These are phyloP conservation scores for Kuraishia borneana DNA, from an alignment of 805 yeast genomes.

Conservation along the genomic window DNA sequence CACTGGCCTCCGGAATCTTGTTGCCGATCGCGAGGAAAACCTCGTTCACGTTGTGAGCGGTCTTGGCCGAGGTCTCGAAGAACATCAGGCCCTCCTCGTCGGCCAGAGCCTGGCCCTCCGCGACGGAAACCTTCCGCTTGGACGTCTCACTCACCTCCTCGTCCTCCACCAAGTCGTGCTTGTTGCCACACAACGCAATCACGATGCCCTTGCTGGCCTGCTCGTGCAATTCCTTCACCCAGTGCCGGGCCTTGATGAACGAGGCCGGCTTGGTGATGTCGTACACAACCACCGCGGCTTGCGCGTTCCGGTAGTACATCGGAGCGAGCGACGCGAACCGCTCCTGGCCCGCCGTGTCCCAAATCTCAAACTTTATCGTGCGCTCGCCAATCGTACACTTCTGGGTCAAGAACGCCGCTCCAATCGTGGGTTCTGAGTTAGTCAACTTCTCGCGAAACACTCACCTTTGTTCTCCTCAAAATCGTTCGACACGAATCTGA, in stretches of 20 bases:
- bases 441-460: conserved; percentile 8
- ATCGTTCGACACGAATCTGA: conserved; percentile 88
- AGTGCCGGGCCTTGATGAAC: conserved; percentile 91
- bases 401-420: conserved; percentile 95
- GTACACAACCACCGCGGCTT: conserved; percentile 91
- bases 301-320: conserved; percentile 95
- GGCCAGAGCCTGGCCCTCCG: conserved; percentile 82
- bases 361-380: conserved; percentile 84
- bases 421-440: conserved; percentile 77
- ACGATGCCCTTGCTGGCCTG: conserved; percentile 89
- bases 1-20: conserved; percentile 49
- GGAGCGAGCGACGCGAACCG: conserved; percentile 94
- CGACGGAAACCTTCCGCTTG: conserved; percentile 65
- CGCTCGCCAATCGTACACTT: conserved; percentile 79
- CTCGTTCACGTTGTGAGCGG: conserved; percentile 80
- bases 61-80: conserved; percentile 92
- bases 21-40: conserved; percentile 86
- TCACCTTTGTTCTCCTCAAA: conserved; percentile 81
- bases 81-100: conserved; percentile 85
- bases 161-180: conserved; percentile 63
- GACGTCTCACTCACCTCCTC: conserved; percentile 36
- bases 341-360: conserved; percentile 99
- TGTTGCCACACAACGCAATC: conserved; percentile 91
- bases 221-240: conserved; percentile 94
- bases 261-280: conserved; percentile 93